Evolutionary conservation across 495 filamentous ascomycete genomes (phyloP).

Genomic region (Niebla homalea): DNA sequence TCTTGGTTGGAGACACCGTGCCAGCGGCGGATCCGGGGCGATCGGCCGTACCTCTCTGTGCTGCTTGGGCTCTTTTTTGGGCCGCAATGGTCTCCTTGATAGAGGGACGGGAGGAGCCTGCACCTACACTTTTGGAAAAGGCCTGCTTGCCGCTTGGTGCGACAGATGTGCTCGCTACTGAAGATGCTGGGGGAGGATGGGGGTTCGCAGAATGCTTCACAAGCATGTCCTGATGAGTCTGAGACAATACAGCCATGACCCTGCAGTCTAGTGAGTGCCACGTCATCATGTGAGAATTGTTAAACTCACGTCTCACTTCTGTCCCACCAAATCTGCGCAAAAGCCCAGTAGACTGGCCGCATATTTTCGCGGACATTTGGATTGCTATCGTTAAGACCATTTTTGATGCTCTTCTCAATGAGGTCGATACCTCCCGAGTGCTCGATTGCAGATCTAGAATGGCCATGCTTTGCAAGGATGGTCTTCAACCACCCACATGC

Average conservation of each 20-base stretch:
- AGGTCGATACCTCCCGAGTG: slow-evolving; percentile 68
- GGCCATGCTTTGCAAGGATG: slow-evolving; percentile 60
- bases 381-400: slow-evolving; percentile 74
- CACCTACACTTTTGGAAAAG: slow-evolving; percentile 40
- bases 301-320: slow-evolving; percentile 54
- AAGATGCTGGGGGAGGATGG: slow-evolving; percentile 43
- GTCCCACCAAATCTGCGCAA: slow-evolving; percentile 60
- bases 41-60: slow-evolving; percentile 45
- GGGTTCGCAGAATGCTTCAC: slow-evolving; percentile 74
- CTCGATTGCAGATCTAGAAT: slow-evolving; percentile 70
- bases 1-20: slow-evolving; percentile 44
- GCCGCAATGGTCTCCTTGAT: slow-evolving; percentile 73
- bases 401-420: slow-evolving; percentile 78
- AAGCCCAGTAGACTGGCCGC: slow-evolving; percentile 75
- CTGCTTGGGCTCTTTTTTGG: slow-evolving; percentile 56
- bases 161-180: slow-evolving; percentile 22
- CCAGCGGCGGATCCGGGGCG: slow-evolving; percentile 61
- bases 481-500: slow-evolving; percentile 74
- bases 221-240: slow-evolving; percentile 57
- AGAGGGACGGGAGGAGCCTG: slow-evolving; percentile 35
- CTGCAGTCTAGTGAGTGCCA: slow-evolving; percentile 21
- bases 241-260: slow-evolving; percentile 61
- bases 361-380: slow-evolving; percentile 73
- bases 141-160: slow-evolving; percentile 35
- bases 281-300: too few relatives aligned